These are phyloP conservation scores for Tetrapisispora namnaoensis DNA, from an alignment of 805 yeast genomes.

Conservation along the genomic window DNA sequence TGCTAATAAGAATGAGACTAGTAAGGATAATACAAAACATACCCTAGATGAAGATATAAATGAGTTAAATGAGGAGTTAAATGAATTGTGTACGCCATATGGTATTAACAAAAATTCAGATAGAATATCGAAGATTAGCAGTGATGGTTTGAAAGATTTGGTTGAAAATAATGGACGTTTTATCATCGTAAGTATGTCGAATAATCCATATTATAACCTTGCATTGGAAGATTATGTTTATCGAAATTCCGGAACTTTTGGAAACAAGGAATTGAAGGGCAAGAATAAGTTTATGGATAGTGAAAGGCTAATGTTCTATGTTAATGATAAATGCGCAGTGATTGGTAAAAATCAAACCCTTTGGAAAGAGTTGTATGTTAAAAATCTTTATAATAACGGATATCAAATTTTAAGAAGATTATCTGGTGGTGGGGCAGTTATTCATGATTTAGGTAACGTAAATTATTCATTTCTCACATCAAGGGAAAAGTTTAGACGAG, in stretches of 20 bases:
- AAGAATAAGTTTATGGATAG: constrained; percentile 12
- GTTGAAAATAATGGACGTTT: constrained; percentile 42
- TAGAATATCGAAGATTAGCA: background rate
- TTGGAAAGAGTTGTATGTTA: constrained; percentile 72
- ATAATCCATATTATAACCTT: constrained; percentile 64
- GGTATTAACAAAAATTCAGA: constrained; percentile 6
- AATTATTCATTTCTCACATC: constrained; percentile 77
- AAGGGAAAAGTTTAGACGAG: constrained; percentile 53
- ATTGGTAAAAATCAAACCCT: constrained; percentile 95
- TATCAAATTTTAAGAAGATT: constrained; percentile 68
- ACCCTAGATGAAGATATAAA: constrained; percentile 19
- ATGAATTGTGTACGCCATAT: constrained; percentile 20
- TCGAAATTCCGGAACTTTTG: constrained; percentile 43
- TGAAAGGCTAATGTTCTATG: constrained; percentile 59
- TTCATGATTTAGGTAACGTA: constrained; percentile 82
- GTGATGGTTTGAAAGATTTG: constrained; percentile 13
- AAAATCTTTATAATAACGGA: constrained; percentile 37
- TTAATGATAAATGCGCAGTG: constrained; percentile 79
- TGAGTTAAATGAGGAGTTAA: constrained; percentile 28
- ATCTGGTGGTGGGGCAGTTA: constrained; percentile 96
- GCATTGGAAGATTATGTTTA: constrained; percentile 78
- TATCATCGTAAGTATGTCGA: constrained; percentile 39
- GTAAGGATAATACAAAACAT: background rate
- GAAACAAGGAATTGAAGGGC: constrained; percentile 7
- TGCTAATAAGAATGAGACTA: background rate